Percentiles rank a stretch among this genome's conserved stretches.
These are phyloP conservation scores for Plantago ovata DNA, from an alignment of 257 asterid genomes.

Conservation along the genomic window DNA sequence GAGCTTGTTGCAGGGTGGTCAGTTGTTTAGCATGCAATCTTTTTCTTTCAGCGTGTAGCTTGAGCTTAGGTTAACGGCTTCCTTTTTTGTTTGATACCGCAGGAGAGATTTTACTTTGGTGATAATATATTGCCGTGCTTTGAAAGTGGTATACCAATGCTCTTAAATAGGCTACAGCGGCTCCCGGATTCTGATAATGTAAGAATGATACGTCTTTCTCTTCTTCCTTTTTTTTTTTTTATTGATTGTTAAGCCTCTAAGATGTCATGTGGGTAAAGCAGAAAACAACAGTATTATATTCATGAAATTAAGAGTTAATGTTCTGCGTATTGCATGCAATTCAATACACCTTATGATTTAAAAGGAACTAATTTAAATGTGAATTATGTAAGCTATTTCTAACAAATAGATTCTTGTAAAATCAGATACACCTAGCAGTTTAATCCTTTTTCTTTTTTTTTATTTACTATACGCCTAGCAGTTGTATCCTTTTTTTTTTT, in stretches of 20 bases:
- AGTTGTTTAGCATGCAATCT: slow-evolving; percentile 4
- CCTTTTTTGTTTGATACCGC: slow-evolving; percentile 15
- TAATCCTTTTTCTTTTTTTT: no score
- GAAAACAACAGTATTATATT: background rate
- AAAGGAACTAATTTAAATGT: background rate
- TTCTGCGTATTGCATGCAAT: background rate
- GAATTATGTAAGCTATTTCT: background rate
- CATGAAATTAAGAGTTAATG: background rate
- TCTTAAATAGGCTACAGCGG: slow-evolving; percentile 79
- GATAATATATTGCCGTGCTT: slow-evolving; percentile 92
- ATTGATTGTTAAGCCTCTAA: background rate
- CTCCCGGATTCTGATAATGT: slow-evolving; percentile 97
- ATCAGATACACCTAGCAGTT: background rate
- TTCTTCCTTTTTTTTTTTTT: slow-evolving; percentile 12
- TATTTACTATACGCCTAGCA: background rate
- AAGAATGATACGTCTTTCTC: no score
- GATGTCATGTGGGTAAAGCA: slow-evolving; percentile 2
- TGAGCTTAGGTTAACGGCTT: slow-evolving; percentile 15
- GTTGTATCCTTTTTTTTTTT: no score
- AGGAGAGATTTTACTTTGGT: slow-evolving; percentile 98
- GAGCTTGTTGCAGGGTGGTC: slow-evolving; percentile 9
- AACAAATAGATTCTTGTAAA: background rate
- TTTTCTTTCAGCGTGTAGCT: slow-evolving; percentile 1
- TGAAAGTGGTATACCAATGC: slow-evolving; percentile 95
- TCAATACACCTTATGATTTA: background rate